Evolutionary conservation across 2,329 filamentous ascomycete species (phyloP).

Genomic region (Sporothrix dimorphospora): DNA sequence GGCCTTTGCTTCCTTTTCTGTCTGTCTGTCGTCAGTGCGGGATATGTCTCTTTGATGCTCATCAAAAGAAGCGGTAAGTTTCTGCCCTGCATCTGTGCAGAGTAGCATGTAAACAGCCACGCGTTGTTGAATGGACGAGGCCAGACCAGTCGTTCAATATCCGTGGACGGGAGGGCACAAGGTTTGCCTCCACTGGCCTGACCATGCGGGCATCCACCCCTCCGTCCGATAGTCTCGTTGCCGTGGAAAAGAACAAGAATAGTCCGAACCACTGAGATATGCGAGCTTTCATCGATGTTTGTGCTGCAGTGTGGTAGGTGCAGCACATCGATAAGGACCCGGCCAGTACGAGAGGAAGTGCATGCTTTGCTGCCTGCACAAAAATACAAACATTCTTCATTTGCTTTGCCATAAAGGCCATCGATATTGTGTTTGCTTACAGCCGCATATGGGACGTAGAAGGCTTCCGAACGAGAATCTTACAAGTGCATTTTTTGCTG

Average conservation of each 20-base stretch:
- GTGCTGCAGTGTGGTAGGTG: neutral
- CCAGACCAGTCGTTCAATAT: neutral
- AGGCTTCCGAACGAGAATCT: neutral
- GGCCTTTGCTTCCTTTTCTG: conserved; percentile 1
- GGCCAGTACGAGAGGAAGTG: neutral
- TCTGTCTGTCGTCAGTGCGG: neutral
- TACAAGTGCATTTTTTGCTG: neutral
- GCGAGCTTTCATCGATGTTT: neutral
- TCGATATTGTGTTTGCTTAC: neutral
- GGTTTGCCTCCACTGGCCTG: too few relatives aligned
- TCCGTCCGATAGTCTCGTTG: too few relatives aligned
- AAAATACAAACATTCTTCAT: neutral
- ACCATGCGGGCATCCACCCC: too few relatives aligned
- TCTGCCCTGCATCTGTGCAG: neutral
- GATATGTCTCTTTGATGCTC: neutral
- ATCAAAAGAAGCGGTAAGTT: neutral
- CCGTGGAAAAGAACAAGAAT: neutral
- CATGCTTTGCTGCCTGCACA: neutral
- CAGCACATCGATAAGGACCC: neutral
- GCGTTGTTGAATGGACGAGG: neutral
- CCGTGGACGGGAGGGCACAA: neutral
- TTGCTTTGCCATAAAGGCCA: neutral
- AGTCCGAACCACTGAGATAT: neutral
- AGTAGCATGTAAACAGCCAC: neutral
- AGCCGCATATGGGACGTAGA: neutral